Base-by-base conservation (phyloP, 2,329 filamentous ascomycete species). In the Aspergillus luchuensis region DNA sequence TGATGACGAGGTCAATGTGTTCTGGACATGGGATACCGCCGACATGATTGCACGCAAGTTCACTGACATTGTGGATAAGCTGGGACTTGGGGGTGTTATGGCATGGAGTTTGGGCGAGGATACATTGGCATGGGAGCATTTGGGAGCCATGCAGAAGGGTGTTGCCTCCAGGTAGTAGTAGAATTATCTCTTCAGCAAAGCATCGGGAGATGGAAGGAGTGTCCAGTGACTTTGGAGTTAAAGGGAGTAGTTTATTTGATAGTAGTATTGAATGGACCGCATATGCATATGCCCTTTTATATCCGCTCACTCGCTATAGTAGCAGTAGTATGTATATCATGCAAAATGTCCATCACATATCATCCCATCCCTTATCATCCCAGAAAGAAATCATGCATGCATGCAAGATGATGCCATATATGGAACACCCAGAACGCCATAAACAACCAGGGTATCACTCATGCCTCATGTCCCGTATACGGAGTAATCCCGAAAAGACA, bases 41-140 rank as follows among this genome's bases (percentile, higher is more conserved):
- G 79, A 80, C 7, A 80, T 86, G 11, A 87, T 92, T 54, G 66
- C 72, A 11, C 77, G 79, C 59, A 92, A 92, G 76, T 85, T 91
- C 60, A 75, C 81, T 3, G 72, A 82, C 4, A 81, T 92, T 38
- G 80, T 91, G 3, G 76, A 80, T 30, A 78, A 79, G 33, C 81
- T 83, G 69, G 74, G 78, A 1, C 72, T 92, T 0, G 89, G 89
- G 1, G 90, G 90, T 15, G 85, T 90, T 4, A 91, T 92, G 81
- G 89, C 89, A 0, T 92, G 89, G 89, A 89, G 87, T 19, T 69
- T 92, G 60, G 89, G 88, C 2, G 89, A 92, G 74, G 89, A 92
- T 68, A 78, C 72, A 8, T 69, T 73, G 28, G 66, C 77, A 28
- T 83, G 75, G 70, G 71, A 64, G 47, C 82, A 82, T 67, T 59